Evolutionary conservation across 2,329 filamentous ascomycete genomes (phyloP).

Genomic region (Beauveria sp.): DNA sequence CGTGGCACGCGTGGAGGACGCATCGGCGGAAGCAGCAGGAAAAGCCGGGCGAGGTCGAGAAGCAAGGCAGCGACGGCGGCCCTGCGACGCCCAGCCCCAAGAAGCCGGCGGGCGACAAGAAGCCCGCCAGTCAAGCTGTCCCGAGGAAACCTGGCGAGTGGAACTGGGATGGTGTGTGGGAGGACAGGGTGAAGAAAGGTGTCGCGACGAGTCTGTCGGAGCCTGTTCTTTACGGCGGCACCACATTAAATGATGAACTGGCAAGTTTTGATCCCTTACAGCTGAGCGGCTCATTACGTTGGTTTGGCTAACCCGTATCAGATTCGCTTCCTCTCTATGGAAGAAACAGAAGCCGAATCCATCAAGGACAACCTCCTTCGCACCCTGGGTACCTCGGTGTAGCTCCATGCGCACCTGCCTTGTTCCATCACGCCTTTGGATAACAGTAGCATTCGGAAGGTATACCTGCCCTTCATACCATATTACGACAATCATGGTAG

Average conservation of each 20-base stretch:
- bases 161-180: constrained; percentile 98
- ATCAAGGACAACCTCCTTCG: constrained; percentile 52
- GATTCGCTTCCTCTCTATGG: constrained; percentile 62
- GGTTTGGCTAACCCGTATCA: constrained; percentile 22
- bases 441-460: constrained; percentile 4
- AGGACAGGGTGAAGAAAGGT: constrained; percentile 74
- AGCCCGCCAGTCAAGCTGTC: neutral
- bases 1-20: constrained; percentile 88
- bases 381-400: constrained; percentile 33
- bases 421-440: neutral
- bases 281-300: neutral
- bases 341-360: constrained; percentile 48
- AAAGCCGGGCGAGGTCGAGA: constrained; percentile 14
- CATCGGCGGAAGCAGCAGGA: constrained; percentile 42
- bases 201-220: constrained; percentile 74
- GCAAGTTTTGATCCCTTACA: constrained; percentile 38
- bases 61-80: neutral
- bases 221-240: constrained; percentile 64
- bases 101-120: constrained; percentile 5
- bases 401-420: constrained; percentile 2
- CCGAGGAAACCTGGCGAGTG: constrained; percentile 67
- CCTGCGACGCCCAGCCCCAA: constrained; percentile 5
- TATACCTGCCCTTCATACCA: neutral
- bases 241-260: constrained; percentile 58
- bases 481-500: neutral